Conservation (phyloP, 805 yeast genomes). For the Nakazawaea sp. region DNA sequence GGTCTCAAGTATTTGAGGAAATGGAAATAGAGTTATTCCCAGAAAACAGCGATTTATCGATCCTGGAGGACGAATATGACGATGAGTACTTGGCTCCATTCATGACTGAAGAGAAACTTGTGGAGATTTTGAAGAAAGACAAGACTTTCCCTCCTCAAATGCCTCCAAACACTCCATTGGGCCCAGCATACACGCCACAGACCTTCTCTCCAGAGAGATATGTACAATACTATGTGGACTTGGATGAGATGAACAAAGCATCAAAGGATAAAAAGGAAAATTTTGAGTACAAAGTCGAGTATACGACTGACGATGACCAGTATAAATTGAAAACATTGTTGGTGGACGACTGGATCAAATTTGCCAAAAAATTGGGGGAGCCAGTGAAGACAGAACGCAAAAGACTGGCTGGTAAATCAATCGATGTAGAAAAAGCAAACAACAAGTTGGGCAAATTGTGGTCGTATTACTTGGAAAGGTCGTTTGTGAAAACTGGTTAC, state of each 20-base stretch:
- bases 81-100: slow-evolving; percentile 6
- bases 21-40: slow-evolving; percentile 29
- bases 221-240: slow-evolving; percentile 69
- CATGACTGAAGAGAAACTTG: slow-evolving; percentile 7
- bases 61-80: slow-evolving; percentile 13
- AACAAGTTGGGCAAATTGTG: slow-evolving; percentile 38
- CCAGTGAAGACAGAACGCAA: slow-evolving; percentile 21
- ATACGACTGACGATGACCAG: slow-evolving; percentile 57
- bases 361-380: slow-evolving; percentile 47
- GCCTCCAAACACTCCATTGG: slow-evolving; percentile 49
- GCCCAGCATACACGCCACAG: slow-evolving; percentile 75
- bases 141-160: slow-evolving; percentile 54
- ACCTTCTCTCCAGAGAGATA: slow-evolving; percentile 66
- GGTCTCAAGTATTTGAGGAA: slow-evolving; percentile 52
- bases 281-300: slow-evolving; percentile 60
- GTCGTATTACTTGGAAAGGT: slow-evolving; percentile 48
- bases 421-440: background rate
- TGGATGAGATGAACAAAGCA: slow-evolving; percentile 22
- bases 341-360: slow-evolving; percentile 55
- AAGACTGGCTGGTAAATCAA: background rate
- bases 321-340: slow-evolving; percentile 47
- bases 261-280: slow-evolving; percentile 33
- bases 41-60: slow-evolving; percentile 14
- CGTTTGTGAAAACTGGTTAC: slow-evolving; percentile 62
- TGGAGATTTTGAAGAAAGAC: slow-evolving; percentile 28